Conservation (phyloP, 2,329 filamentous ascomycete genomes). For the Aspergillus sp. region DNA sequence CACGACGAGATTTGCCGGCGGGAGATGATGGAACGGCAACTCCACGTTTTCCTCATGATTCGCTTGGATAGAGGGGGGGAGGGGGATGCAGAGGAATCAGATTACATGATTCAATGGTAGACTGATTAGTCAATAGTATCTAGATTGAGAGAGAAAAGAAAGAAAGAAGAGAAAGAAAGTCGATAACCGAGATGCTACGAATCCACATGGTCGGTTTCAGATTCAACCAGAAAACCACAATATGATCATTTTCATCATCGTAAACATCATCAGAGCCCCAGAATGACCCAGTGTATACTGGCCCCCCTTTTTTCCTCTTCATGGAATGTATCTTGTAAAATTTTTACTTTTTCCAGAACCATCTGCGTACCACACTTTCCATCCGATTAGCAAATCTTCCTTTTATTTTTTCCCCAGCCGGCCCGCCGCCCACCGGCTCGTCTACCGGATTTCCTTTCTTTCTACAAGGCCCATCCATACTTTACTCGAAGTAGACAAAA, state of each 20-base stretch:
- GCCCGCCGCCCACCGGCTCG: neutral
- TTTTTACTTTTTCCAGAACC: neutral
- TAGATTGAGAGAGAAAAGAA: too few species aligned
- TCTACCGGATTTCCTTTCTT: neutral
- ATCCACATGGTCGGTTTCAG: constrained; percentile 1
- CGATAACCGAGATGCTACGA: neutral
- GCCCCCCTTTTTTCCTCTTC: too few species aligned
- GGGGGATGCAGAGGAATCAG: neutral
- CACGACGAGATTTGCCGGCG: neutral
- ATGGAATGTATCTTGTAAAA: neutral
- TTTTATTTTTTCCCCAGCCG: neutral
- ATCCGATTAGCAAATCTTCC: neutral
- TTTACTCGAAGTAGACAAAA: neutral
- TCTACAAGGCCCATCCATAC: neutral
- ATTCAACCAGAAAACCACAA: neutral
- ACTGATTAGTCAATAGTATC: too few species aligned
- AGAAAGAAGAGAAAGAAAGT: neutral
- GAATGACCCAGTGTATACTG: too few species aligned
- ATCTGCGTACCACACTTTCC: neutral
- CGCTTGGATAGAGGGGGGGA: neutral
- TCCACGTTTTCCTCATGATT: neutral
- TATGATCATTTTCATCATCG: too few species aligned
- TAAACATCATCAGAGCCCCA: too few species aligned
- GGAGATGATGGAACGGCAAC: neutral
- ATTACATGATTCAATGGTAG: neutral